A percentile compares a stretch with the other conserved stretches of the same genome.
Conservation (phyloP, 805 yeast species). For the Phaffomyces thermotolerans region DNA sequence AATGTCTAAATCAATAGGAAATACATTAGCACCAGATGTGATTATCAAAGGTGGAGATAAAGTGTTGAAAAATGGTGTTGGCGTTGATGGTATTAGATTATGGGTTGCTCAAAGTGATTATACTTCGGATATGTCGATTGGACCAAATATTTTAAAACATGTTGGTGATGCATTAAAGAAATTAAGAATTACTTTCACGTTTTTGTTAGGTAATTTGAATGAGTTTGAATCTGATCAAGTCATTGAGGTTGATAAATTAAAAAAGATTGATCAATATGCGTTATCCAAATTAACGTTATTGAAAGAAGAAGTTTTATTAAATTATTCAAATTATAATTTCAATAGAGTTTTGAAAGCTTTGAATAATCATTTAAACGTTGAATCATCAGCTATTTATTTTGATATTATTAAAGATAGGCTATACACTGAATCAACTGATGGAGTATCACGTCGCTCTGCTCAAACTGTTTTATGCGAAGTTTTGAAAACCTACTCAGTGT, state of each 20-base stretch:
- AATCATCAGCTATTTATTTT: conserved; percentile 77
- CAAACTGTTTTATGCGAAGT: conserved; percentile 63
- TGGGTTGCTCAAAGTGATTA: conserved; percentile 90
- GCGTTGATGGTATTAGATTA: conserved; percentile 84
- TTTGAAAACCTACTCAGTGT: conserved; percentile 52
- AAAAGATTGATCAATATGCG: conserved; percentile 53
- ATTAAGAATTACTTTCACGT: conserved; percentile 73
- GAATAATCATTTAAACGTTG: conserved; percentile 65
- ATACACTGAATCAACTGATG: conserved; percentile 54
- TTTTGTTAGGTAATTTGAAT: conserved; percentile 69
- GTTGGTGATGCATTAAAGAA: conserved; percentile 79
- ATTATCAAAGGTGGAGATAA: conserved; percentile 56
- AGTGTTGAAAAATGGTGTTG: conserved; percentile 48
- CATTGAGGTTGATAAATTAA: conserved; percentile 34
- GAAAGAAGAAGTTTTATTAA: conserved; percentile 31
- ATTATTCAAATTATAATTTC: conserved; percentile 56
- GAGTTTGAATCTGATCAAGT: conserved; percentile 28
- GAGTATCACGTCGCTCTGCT: conserved; percentile 44
- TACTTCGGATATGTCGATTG: conserved; percentile 70
- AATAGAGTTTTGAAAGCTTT: conserved; percentile 61
- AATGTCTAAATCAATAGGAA: conserved; percentile 93
- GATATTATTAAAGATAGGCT: conserved; percentile 80
- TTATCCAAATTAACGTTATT: conserved; percentile 48
- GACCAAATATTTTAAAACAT: conserved; percentile 63
- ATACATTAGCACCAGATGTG: conserved; percentile 61